Percentiles rank a stretch among this genome's conserved stretches.
phyloP scores from a whole-genome alignment of 2,329 filamentous ascomycete genomes.

The Aspergillus flavus region DNA sequence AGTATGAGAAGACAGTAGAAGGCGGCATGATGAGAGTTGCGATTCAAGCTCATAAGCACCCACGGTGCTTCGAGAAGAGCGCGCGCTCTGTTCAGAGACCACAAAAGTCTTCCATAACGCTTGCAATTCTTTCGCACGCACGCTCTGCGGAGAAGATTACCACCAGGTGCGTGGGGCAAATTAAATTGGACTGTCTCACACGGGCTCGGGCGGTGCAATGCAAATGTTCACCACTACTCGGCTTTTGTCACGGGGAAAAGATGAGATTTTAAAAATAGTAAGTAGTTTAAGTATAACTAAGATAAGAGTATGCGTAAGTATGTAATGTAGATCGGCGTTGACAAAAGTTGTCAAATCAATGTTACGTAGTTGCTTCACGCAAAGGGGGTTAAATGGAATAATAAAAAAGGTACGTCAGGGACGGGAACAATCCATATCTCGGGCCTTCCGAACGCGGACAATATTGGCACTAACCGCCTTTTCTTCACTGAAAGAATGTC shows the following conservation, averaged over 20 bases:
- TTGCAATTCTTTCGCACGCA: constrained; percentile 1
- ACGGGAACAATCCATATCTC: background rate
- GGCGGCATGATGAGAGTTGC: constrained; percentile 31
- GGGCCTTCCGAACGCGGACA: background rate
- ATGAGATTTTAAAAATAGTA: background rate
- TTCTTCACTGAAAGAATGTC: background rate
- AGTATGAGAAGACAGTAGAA: constrained; percentile 44
- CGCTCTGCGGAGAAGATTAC: constrained; percentile 6
- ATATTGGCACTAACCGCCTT: background rate
- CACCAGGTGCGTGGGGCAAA: constrained; percentile 12
- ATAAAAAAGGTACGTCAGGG: background rate
- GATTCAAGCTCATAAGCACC: constrained; percentile 16
- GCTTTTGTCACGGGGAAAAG: background rate
- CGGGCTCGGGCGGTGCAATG: constrained; percentile 7
- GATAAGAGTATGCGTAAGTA: background rate
- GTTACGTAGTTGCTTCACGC: background rate
- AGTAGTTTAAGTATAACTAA: background rate
- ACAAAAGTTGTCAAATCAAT: background rate
- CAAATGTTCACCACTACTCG: background rate
- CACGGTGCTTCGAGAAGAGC: constrained; percentile 19
- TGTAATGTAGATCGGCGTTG: background rate
- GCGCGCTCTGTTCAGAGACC: constrained; percentile 18
- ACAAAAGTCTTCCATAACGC: constrained; percentile 19
- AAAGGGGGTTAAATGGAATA: background rate
- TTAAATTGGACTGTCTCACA: constrained; percentile 10